These are phyloP conservation scores for Acanthamoeba lenticulata DNA, from an alignment of 208 protist species.

Conservation along the genomic window DNA sequence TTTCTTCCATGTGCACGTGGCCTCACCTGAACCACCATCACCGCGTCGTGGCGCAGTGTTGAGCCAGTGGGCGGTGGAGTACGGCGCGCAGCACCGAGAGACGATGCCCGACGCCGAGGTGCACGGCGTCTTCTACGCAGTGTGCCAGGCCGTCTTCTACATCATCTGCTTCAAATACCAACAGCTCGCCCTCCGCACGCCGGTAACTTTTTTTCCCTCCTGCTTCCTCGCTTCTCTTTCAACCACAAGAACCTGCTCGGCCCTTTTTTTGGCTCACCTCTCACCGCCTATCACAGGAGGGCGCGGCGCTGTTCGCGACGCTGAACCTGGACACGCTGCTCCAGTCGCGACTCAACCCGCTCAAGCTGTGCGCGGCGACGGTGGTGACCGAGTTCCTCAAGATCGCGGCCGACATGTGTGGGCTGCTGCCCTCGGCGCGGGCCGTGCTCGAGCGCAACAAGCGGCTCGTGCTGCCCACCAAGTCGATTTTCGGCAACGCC, in stretches of 20 bases:
- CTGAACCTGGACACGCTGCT: neutral
- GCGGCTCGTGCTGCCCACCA: conserved; percentile 71
- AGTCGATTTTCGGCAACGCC: conserved; percentile 21
- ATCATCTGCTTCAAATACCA: conserved; percentile 78
- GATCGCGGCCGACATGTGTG: conserved; percentile 5
- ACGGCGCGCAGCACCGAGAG: conserved; percentile 42
- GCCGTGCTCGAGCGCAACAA: conserved; percentile 70
- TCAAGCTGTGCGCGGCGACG: conserved; percentile 66
- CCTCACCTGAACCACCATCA: no score
- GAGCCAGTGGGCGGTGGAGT: conserved; percentile 32
- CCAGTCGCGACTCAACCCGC: conserved; percentile 70
- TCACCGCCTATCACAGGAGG: conserved; percentile 14
- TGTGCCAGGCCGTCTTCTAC: conserved; percentile 79
- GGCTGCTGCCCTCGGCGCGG: neutral
- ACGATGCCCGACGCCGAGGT: conserved; percentile 72
- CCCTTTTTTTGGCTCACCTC: no score
- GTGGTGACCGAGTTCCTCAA: conserved; percentile 64
- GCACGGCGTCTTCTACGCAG: conserved; percentile 75
- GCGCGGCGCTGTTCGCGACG: neutral
- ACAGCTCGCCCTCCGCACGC: neutral
- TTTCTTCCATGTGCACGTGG: neutral
- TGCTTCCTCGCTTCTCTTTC: neutral
- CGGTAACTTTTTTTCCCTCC: neutral
- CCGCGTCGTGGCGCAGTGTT: no score
- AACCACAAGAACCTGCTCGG: no score